Evolutionary conservation across 352 stramenopile genomes (phyloP), one percentile per base, ranked within the genome.

Genomic region (Phytophthora quininea): DNA sequence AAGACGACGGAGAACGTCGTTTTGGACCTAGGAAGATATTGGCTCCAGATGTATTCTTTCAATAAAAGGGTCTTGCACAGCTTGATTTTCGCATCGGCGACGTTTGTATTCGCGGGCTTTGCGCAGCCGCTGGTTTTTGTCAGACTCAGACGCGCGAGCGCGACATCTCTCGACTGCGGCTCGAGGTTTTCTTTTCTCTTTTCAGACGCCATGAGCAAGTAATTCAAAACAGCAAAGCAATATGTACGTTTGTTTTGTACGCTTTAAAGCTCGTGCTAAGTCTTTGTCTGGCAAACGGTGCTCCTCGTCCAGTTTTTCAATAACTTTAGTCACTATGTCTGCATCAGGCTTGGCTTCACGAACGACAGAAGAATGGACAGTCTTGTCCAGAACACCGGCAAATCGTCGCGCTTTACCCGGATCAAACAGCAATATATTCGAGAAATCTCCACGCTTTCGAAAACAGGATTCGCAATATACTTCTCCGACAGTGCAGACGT

Each of bases 61-160:
- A 9, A 29, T 0, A 40, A 10, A 10, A n/a, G 35, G 35, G 35
- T 40, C 35, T 40, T 5, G 5, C 10, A 40, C 10, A 5, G 35
- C 10, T 40, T 40, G 35, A 5, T 11, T 10, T 40, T 10, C 35
- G 10, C 35, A 10, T 24, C 48, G 32, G 4, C 40, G 38, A 2
- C 32, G 53, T 43, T 60, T 60, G 40, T 60, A 60, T 42, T 60
- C 29, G 9, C 42, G 24, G 12, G 53, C 40, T 42, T 42, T 60
- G 11, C 11, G 53, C 31, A 59, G 53, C 2, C 40, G 27, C 1
- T 59, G 38, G 8, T 29, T 47, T 29, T 40, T 43, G 30, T 32
- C 4, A 38, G 14, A 2, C 35, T 1, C 46, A 51, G 40, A 59
- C 38, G 0, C 15, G 40, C 27, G 24, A 59, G 42, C 15, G 35